Evolutionary conservation across 2,329 filamentous ascomycete species (phyloP), one percentile per base, ranked within the genome.

Genomic region (Xylariales sp.): DNA sequence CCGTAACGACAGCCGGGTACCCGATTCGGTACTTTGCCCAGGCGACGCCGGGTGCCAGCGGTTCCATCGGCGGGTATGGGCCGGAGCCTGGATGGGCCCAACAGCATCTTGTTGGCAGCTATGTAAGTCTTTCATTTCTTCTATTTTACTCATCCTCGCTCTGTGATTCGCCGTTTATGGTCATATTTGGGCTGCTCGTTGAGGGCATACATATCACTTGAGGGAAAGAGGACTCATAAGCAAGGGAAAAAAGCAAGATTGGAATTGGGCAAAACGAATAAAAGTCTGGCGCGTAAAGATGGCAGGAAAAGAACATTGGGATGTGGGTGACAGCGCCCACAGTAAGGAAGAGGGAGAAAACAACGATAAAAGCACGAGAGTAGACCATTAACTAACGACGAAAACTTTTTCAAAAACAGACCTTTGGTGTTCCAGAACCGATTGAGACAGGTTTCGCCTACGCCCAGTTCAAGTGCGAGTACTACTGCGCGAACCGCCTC

Each of bases 381-480:
- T 36, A 14, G 4, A 30, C 1, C 1, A 28, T 23, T 23, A 43
- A 32, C 60, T 41, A 46, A 62, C 16, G 41, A 49, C 0, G n/a
- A 54, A 32, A 36, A 14, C 14, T 23, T 30, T 3, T 1, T 16
- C 32, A 3, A n/a, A 57, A 49, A 64, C n/a, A 78, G 76, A 75
- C 74, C 41, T 78, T 77, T 62, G 76, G 74, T 54, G 73, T 73
- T n/a, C 72, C 75, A 0, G 12, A 30, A 3, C 76, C 76, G 23
- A 41, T 73, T 59, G 75, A 75, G 52, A 70, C 75, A 8, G 75
- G 75, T 58, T 78, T 78, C 67, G 76, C 76, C 45, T 78, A 75
- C 67, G 72, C 74, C 2, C 75, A 77, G 65, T 78, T 74, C 75
- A 78, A 77, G 72, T 78, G 76, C 72, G 76, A 78, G 70, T 78